Conservation (phyloP, 495 filamentous ascomycete genomes). For the Articulospora tetracladia region DNA sequence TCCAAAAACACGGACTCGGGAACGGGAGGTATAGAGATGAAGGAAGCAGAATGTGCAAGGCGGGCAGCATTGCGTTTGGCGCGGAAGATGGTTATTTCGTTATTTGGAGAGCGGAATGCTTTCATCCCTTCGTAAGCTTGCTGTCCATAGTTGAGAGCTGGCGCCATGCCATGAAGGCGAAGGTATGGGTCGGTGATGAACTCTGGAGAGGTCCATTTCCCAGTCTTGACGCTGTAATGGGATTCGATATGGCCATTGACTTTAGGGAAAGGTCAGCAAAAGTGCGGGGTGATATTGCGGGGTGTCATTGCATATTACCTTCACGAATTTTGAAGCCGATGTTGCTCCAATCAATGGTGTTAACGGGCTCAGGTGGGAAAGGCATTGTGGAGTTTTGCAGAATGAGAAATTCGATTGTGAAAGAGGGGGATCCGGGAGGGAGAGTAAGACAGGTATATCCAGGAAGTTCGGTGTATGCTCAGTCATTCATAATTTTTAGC, state of each 20-base stretch:
- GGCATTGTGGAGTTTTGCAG: slow-evolving; percentile 20
- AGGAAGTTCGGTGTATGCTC: neutral
- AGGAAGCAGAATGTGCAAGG: slow-evolving; percentile 71
- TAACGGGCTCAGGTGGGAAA: slow-evolving; percentile 80
- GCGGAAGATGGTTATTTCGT: slow-evolving; percentile 74
- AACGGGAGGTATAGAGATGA: slow-evolving; percentile 74
- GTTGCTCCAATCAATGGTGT: slow-evolving; percentile 84
- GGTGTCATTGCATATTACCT: slow-evolving; percentile 48
- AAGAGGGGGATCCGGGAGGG: neutral
- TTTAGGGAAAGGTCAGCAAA: slow-evolving; percentile 22
- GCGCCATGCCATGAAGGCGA: slow-evolving; percentile 83
- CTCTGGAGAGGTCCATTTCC: slow-evolving; percentile 66
- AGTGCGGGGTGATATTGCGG: slow-evolving; percentile 6
- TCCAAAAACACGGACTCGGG: slow-evolving; percentile 68
- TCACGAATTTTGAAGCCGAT: slow-evolving; percentile 89
- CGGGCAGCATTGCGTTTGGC: slow-evolving; percentile 76
- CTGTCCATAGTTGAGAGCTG: slow-evolving; percentile 87
- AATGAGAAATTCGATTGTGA: neutral
- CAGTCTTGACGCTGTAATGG: slow-evolving; percentile 64
- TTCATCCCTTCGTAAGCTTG: slow-evolving; percentile 95
- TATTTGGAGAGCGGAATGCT: slow-evolving; percentile 71
- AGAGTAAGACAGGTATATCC: slow-evolving; percentile 3
- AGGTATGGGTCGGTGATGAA: slow-evolving; percentile 78
- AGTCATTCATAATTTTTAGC: slow-evolving; percentile 12
- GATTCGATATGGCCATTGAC: slow-evolving; percentile 78